Evolutionary conservation across 2,329 filamentous ascomycete species (phyloP).

Genomic region (Cryphonectria naterciae): DNA sequence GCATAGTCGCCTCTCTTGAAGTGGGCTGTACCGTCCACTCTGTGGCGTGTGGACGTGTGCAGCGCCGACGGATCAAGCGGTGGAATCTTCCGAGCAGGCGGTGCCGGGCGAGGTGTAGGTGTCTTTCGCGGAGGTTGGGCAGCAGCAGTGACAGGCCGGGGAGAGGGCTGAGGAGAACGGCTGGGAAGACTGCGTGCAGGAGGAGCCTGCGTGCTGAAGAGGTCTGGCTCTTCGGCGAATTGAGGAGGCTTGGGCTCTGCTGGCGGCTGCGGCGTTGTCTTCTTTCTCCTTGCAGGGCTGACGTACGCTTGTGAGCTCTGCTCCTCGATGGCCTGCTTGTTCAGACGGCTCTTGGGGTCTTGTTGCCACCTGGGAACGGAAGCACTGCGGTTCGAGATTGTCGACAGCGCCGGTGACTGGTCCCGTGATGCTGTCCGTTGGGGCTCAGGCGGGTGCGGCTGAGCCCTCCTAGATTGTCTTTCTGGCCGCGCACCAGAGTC

Average conservation of each 20-base stretch:
- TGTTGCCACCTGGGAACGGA: constrained; percentile 65
- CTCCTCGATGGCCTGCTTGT: constrained; percentile 75
- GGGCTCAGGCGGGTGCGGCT: constrained; percentile 39
- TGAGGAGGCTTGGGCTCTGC: constrained; percentile 44
- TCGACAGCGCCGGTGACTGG: constrained; percentile 54
- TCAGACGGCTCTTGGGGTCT: constrained; percentile 66
- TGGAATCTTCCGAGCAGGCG: constrained; percentile 63
- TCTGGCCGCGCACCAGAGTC: constrained; percentile 68
- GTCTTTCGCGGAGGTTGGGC: constrained; percentile 51
- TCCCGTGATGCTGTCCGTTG: constrained; percentile 45
- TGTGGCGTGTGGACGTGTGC: constrained; percentile 75
- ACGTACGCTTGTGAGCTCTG: constrained; percentile 83
- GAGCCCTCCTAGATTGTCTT: constrained; percentile 37
- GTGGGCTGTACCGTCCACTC: constrained; percentile 79
- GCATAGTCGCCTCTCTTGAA: constrained; percentile 96
- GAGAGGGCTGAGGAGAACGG: constrained; percentile 46
- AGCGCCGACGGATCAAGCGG: constrained; percentile 70
- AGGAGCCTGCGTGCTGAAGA: constrained; percentile 57
- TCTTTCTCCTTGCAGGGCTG: constrained; percentile 82
- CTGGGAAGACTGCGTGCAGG: constrained; percentile 42
- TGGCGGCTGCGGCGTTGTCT: constrained; percentile 57
- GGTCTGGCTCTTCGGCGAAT: constrained; percentile 58
- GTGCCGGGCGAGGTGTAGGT: constrained; percentile 47
- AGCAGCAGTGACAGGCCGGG: constrained; percentile 49
- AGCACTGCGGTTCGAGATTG: constrained; percentile 47